phyloP scores from a whole-genome alignment of 441 rosid species.

The Pelargonium fulgidum region DNA sequence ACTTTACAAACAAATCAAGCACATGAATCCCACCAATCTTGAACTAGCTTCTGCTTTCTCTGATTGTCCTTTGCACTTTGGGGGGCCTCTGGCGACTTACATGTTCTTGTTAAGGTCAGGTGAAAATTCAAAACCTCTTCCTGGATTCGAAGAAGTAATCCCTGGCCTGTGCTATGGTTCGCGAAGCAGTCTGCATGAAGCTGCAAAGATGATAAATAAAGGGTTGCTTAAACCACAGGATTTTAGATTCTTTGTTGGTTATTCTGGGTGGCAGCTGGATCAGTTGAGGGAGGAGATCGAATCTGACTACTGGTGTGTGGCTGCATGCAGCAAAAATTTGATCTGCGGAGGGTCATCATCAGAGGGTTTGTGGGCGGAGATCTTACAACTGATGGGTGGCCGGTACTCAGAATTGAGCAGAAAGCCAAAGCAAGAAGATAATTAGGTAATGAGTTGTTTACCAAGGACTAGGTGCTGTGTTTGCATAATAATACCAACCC shows the following conservation, averaged over 20 bases:
- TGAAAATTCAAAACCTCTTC: slow-evolving; percentile 39
- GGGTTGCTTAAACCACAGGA: slow-evolving; percentile 73
- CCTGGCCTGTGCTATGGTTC: slow-evolving; percentile 80
- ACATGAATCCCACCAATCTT: slow-evolving; percentile 61
- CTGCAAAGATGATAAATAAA: slow-evolving; percentile 64
- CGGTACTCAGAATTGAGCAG: slow-evolving; percentile 81
- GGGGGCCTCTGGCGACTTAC: slow-evolving; percentile 89
- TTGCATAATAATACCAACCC: not conserved
- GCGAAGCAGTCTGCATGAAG: slow-evolving; percentile 69
- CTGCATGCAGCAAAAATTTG: slow-evolving; percentile 73
- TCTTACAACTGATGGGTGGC: slow-evolving; percentile 89
- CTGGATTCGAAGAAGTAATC: slow-evolving; percentile 71
- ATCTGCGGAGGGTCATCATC: slow-evolving; percentile 50
- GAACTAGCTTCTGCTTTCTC: slow-evolving; percentile 77
- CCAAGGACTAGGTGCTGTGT: not conserved
- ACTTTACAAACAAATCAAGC: slow-evolving; percentile 63
- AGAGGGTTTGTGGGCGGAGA: slow-evolving; percentile 76
- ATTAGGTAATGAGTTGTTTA: slow-evolving; percentile 28
- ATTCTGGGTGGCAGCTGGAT: slow-evolving; percentile 89
- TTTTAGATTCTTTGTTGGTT: slow-evolving; percentile 81
- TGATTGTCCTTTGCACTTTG: slow-evolving; percentile 75
- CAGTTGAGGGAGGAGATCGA: slow-evolving; percentile 83
- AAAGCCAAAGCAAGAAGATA: slow-evolving; percentile 85
- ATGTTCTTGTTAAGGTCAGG: slow-evolving; percentile 62
- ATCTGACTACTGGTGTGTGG: slow-evolving; percentile 71